phyloP scores from a whole-genome alignment of 2,329 filamentous ascomycete genomes.

The Myotisia sp. region DNA sequence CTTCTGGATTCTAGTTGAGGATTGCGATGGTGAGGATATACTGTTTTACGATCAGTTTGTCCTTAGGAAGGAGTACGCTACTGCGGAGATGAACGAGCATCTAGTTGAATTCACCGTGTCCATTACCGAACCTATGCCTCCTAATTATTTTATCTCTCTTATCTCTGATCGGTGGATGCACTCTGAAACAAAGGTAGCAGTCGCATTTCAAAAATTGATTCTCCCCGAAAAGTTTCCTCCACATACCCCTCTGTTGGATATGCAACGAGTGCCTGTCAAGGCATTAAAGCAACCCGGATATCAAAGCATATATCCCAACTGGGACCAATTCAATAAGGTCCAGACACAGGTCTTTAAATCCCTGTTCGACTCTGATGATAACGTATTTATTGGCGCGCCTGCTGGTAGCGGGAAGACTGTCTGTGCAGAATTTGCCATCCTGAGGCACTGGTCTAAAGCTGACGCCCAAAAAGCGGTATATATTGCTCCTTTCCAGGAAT shows the following conservation, averaged over 20 bases:
- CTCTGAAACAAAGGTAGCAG: constrained; percentile 79
- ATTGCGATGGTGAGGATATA: constrained; percentile 92
- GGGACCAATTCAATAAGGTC: constrained; percentile 87
- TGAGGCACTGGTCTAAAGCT: constrained; percentile 69
- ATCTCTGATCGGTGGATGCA: constrained; percentile 98
- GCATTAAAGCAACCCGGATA: constrained; percentile 80
- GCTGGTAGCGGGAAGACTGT: constrained; percentile 94
- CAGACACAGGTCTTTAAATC: constrained; percentile 97
- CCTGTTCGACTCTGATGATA: constrained; percentile 78
- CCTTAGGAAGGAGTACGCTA: constrained; percentile 75
- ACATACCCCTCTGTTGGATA: constrained; percentile 78
- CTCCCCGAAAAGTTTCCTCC: constrained; percentile 91
- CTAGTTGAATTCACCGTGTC: constrained; percentile 91
- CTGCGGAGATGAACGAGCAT: constrained; percentile 78
- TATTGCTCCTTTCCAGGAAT: constrained; percentile 84
- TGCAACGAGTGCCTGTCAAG: constrained; percentile 79
- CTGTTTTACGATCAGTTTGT: constrained; percentile 91
- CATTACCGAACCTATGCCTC: constrained; percentile 93
- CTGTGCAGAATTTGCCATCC: constrained; percentile 83
- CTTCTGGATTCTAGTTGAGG: constrained; percentile 96
- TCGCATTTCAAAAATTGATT: constrained; percentile 89
- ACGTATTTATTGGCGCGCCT: constrained; percentile 82
- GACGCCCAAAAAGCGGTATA: constrained; percentile 74
- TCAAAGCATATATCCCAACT: constrained; percentile 63
- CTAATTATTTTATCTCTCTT: constrained; percentile 94